Evolutionary conservation across 116 monocot genomes (phyloP).

Genomic region (Dioscorea cayenensis): DNA sequence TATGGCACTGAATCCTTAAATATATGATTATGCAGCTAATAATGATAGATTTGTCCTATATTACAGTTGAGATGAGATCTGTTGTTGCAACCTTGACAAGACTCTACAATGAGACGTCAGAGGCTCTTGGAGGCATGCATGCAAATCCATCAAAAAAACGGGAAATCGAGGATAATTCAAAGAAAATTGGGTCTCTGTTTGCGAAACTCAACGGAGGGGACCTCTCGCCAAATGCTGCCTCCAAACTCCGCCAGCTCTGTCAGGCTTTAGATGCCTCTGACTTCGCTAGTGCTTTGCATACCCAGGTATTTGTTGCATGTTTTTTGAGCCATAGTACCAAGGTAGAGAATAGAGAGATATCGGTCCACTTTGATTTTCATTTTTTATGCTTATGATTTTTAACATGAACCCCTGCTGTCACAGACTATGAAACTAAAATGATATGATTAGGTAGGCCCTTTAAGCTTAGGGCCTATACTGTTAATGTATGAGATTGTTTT

Average conservation of each 20-base stretch:
- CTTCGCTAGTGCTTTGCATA: slow-evolving; percentile 74
- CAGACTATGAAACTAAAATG: no score
- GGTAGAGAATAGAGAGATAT: no score
- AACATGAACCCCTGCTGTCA: no score
- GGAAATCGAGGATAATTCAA: slow-evolving; percentile 97
- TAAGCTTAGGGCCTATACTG: no score
- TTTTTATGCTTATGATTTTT: no score
- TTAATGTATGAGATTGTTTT: no score
- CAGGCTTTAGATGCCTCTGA: slow-evolving; percentile 68
- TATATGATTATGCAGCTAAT: not conserved
- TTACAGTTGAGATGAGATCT: slow-evolving; percentile 76
- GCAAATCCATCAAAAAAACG: slow-evolving; percentile 78
- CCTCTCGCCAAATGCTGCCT: slow-evolving; percentile 81
- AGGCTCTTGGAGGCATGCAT: slow-evolving; percentile 77
- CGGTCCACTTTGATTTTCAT: no score
- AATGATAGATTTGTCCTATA: slow-evolving; percentile 3
- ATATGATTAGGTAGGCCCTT: no score
- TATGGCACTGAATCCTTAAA: not conserved
- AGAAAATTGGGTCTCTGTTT: slow-evolving; percentile 84
- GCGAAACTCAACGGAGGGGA: slow-evolving; percentile 82
- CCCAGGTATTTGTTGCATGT: slow-evolving; percentile 50
- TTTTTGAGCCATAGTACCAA: not conserved
- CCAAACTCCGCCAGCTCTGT: slow-evolving; percentile 84
- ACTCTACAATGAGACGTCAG: slow-evolving; percentile 83
- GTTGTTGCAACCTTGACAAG: slow-evolving; percentile 76